Evolutionary conservation across 345 rosid genomes (phyloP).

Genomic region (Arabidopsis thaliana): TAIR10.1 NC_003071.7:10178501-10179000

Average conservation of each 20-base stretch:
- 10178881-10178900: not conserved
- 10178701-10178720: slow-evolving; percentile 70
- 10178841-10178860: not conserved
- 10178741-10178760: not conserved
- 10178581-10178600: slow-evolving; percentile 63
- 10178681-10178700: slow-evolving; percentile 84
- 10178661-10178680: slow-evolving; percentile 76
- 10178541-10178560: slow-evolving; percentile 85
- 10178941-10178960: not conserved
- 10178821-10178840: slow-evolving; percentile 4
- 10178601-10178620: slow-evolving; percentile 75
- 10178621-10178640: slow-evolving; percentile 85
- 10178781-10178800: slow-evolving; percentile 26
- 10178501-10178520: not conserved
- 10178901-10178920: not conserved
- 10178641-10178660: slow-evolving; percentile 60
- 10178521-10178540: slow-evolving; percentile 64
- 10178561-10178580: slow-evolving; percentile 92
- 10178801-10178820: slow-evolving; percentile 9
- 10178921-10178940: not conserved
- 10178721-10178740: not conserved
- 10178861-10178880: slow-evolving; percentile 2
- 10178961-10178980: not conserved
- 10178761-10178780: slow-evolving; percentile 20
- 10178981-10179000: slow-evolving; percentile 26